Base-by-base conservation (phyloP, 1,284 basidiomycete species). In the Puccinia horiana region DNA sequence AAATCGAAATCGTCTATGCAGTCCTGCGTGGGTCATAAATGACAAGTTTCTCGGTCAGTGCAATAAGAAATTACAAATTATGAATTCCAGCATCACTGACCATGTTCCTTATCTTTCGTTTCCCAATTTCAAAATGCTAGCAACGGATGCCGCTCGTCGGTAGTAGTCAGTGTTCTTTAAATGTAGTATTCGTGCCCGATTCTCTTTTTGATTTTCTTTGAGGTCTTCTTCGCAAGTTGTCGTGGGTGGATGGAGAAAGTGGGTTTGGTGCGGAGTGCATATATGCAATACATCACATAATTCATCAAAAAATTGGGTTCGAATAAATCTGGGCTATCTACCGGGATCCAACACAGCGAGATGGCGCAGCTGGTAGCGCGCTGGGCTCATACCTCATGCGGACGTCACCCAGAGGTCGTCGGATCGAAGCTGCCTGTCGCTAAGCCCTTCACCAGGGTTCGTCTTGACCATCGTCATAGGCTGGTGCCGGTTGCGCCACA, bases 351-450 rank as follows among this genome's bases (percentile, higher is more conserved):
- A 3, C 69, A 72, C 69, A 75, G 73, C 73, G 73, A 75, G 73
- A 75, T 75, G 73, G 73, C 73, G 73, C 73, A 56, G 52, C 52
- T 56, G 52, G 73, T 56, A 58, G 73, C 73, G 73, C 52, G 73
- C 52, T 58, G 73, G 52, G 73, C 73, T 58, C 52, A 56, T 56
- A 75, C 2, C 14, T 26, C 11, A 6, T 26, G n/a, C n/a, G 49
- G 16, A 32, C 52, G 52, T 47, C 73, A 75, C n/a, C n/a, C n/a
- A n/a, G n/a, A n/a, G n/a, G n/a, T n/a, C n/a, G n/a, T n/a, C n/a
- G n/a, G n/a, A n/a, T n/a, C n/a, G n/a, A n/a, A n/a, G n/a, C n/a
- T n/a, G n/a, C 47, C 70, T 73, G 47, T 73, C 70, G 70, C 70
- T 73, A 73, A 6, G 16, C 8, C 49, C 49, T 52, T 23, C 8